These are phyloP conservation scores for Oryza nivara DNA, from an alignment of 176 grass and related monocot species.

Conservation along the genomic window DNA sequence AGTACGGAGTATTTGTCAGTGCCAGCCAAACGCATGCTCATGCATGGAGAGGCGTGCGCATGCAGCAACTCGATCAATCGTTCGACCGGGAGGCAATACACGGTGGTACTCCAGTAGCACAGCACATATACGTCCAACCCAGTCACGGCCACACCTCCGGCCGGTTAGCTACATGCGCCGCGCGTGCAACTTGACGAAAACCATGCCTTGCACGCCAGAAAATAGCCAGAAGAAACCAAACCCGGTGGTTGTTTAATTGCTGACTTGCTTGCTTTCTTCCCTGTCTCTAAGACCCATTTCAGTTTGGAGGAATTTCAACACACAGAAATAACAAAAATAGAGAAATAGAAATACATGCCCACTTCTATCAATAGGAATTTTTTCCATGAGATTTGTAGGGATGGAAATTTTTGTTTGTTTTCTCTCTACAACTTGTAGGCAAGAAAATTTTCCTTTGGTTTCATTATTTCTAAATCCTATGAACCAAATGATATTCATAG, in stretches of 20 bases:
- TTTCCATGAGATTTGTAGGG: no score
- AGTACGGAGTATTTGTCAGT: background rate
- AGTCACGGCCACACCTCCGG: background rate
- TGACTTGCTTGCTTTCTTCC: background rate
- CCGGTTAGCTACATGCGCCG: background rate
- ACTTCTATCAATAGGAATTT: no score
- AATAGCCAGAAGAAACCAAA: background rate
- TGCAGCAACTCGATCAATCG: background rate
- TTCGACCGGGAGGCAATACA: background rate
- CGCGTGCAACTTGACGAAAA: background rate
- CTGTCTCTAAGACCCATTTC: no score
- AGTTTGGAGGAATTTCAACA: no score
- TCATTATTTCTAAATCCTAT: no score
- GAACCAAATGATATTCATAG: no score
- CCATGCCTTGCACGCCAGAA: slow-evolving; percentile 11
- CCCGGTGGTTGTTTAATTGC: background rate
- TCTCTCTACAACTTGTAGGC: no score
- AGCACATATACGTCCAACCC: background rate
- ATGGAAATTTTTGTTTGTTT: no score
- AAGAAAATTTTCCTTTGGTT: no score
- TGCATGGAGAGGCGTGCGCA: background rate
- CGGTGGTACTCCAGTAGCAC: no score
- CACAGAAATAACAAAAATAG: no score
- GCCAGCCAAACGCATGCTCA: background rate
- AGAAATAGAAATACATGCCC: no score